Base-by-base conservation (phyloP, 1,284 basidiomycete species). In the Phellinidium pouzarii region DNA sequence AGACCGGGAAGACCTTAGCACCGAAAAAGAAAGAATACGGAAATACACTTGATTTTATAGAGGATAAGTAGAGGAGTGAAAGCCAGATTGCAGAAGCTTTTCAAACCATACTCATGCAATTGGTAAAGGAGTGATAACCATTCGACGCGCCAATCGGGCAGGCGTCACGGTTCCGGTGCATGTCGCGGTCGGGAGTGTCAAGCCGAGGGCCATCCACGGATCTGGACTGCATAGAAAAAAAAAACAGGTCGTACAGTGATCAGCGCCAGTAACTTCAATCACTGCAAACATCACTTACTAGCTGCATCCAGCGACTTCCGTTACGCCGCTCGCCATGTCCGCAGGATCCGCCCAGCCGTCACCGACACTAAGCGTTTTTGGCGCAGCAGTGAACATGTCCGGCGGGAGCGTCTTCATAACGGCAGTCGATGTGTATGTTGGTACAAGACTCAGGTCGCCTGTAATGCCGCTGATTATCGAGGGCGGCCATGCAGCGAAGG, bases 391-490 rank as follows among this genome's bases (percentile, higher is more conserved):
- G 48, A 77, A 72, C 6, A 78, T 79, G 22, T 85, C 83, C 42
- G 76, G 73, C 1, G 82, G 75, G 14, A 89, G 71, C 14, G 79
- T 82, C 42, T 66, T 65, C 41, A 84, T 68, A 3, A 74, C 70
- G 11, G 76, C 85, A 1, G 89, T 87, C 1, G 79, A 69, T 5
- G 91, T 89, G 67, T 90, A 91, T 14, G 79, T 78, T 1, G 84
- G 80, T n/a, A 86, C 64, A 26, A 67, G 66, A 7, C n/a, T 38
- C 25, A 43, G 23, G 11, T 64, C 73, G 31, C 68, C 73, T 4
- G 58, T 52, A 17, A 68, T 74, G 47, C 71, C 71, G 56, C 68
- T 69, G 40, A 87, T 68, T 17, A 70, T 64, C 23, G 75, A 59
- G 17, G 84, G 83, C 14, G 85, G 85, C 73, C 78, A 88, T 1